These are phyloP conservation scores for Aspergillus biplanus DNA, from an alignment of 495 filamentous ascomycete species.

Conservation along the genomic window DNA sequence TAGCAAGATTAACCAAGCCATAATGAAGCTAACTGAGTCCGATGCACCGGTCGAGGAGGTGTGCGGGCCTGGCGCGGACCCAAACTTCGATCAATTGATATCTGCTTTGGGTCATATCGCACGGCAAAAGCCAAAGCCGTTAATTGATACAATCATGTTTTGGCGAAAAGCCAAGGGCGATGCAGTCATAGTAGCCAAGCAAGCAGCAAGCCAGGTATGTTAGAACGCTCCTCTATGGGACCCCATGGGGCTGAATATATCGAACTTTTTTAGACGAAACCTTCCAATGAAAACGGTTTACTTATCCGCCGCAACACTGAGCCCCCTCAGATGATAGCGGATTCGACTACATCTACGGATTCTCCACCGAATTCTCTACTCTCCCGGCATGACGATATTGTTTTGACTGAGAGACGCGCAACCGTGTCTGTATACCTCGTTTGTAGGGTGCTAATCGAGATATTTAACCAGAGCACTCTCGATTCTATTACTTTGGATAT, in stretches of 20 bases:
- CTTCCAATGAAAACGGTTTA: conserved; percentile 38
- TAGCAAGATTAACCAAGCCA: conserved; percentile 86
- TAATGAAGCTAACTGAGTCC: conserved; percentile 70
- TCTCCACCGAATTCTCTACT: conserved; percentile 40
- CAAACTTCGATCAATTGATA: conserved; percentile 93
- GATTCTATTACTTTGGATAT: conserved; percentile 82
- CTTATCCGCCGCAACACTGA: conserved; percentile 60
- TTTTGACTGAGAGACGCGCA: conserved; percentile 81
- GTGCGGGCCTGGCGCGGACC: conserved; percentile 86
- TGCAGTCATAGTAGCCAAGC: conserved; percentile 65
- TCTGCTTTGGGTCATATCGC: conserved; percentile 91
- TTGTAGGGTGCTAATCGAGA: conserved; percentile 90
- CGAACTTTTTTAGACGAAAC: conserved; percentile 33
- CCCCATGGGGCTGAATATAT: conserved; percentile 4
- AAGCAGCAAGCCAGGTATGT: conserved; percentile 66
- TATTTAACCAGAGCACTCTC: conserved; percentile 86
- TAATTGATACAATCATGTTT: conserved; percentile 96
- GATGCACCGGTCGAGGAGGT: conserved; percentile 84
- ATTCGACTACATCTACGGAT: conserved; percentile 34
- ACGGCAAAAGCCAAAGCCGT: conserved; percentile 87
- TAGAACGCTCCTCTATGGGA: neutral
- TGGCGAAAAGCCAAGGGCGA: conserved; percentile 97
- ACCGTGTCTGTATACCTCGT: conserved; percentile 93
- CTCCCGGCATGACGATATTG: conserved; percentile 67
- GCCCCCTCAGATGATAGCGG: conserved; percentile 42